phyloP scores from a whole-genome alignment of 2,329 filamentous ascomycete genomes.

The Didymella glomerata region DNA sequence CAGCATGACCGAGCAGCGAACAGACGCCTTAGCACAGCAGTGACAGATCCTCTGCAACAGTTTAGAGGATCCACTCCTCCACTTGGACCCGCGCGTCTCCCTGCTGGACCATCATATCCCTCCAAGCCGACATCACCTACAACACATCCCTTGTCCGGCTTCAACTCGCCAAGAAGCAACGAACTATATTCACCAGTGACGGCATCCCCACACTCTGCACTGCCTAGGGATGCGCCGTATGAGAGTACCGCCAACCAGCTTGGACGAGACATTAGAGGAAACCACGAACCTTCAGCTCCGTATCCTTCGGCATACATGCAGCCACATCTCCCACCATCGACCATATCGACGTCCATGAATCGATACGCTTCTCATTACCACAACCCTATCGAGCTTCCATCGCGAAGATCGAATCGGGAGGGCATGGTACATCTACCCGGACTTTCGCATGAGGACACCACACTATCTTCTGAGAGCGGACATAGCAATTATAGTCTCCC shows the following conservation, averaged over 20 bases:
- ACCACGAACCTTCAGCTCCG: slow-evolving; percentile 30
- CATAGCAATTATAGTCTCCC: slow-evolving; percentile 34
- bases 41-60: slow-evolving; percentile 35
- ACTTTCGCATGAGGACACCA: slow-evolving; percentile 52
- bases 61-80: slow-evolving; percentile 43
- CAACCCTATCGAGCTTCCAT: slow-evolving; percentile 38
- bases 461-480: slow-evolving; percentile 51
- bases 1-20: slow-evolving; percentile 34
- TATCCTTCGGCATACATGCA: slow-evolving; percentile 33
- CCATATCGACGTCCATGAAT: slow-evolving; percentile 8
- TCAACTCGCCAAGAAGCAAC: slow-evolving; percentile 45
- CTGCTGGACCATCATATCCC: slow-evolving; percentile 36
- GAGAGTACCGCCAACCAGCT: slow-evolving; percentile 32
- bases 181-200: slow-evolving; percentile 49
- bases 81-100: slow-evolving; percentile 33
- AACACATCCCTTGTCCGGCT: slow-evolving; percentile 38
- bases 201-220: slow-evolving; percentile 44
- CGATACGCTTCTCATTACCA: slow-evolving; percentile 33
- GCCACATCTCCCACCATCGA: slow-evolving; percentile 18
- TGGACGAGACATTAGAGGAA: slow-evolving; percentile 32
- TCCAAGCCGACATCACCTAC: slow-evolving; percentile 49
- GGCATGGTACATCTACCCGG: slow-evolving; percentile 39
- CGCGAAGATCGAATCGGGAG: slow-evolving; percentile 44
- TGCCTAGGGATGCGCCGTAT: slow-evolving; percentile 39
- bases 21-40: slow-evolving; percentile 41